phyloP scores from a whole-genome alignment of 768 basidiomycete genomes.

The Xerocomellus dryophilus region DNA sequence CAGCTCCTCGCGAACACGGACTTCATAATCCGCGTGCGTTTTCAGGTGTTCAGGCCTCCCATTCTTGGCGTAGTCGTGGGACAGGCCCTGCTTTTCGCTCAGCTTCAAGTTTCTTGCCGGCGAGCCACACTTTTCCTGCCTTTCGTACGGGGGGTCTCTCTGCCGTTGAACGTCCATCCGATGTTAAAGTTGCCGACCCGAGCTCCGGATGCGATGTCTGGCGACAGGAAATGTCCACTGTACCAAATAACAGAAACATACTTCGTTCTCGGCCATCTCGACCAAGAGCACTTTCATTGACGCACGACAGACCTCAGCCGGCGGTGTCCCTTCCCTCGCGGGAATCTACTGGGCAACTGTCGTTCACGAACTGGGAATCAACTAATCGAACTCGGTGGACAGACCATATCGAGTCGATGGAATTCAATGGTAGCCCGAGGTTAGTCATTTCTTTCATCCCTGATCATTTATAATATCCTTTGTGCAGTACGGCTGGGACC shows the following conservation, averaged over 20 bases:
- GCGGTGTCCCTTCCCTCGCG: slow-evolving; percentile 19
- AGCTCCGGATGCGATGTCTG: slow-evolving; percentile 11
- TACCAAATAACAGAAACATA: neutral
- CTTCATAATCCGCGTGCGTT: slow-evolving; percentile 12
- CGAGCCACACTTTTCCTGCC: slow-evolving; percentile 16
- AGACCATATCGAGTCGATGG: slow-evolving; percentile 11
- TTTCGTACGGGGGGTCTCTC: slow-evolving; percentile 5
- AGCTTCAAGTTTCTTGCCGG: slow-evolving; percentile 14
- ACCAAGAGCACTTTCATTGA: slow-evolving; percentile 32
- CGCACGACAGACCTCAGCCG: slow-evolving; percentile 22
- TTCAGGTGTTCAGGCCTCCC: slow-evolving; percentile 1
- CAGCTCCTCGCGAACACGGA: slow-evolving; percentile 15
- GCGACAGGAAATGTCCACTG: slow-evolving; percentile 7
- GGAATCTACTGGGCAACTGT: slow-evolving; percentile 29
- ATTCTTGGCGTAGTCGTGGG: slow-evolving; percentile 22
- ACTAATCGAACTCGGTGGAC: slow-evolving; percentile 22
- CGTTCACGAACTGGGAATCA: slow-evolving; percentile 28
- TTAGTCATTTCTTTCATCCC: slow-evolving; percentile 4
- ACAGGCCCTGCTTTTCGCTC: slow-evolving; percentile 6
- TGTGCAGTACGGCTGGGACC: slow-evolving; percentile 11
- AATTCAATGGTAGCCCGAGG: slow-evolving; percentile 14
- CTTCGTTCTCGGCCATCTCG: slow-evolving; percentile 16
- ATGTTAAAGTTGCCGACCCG: neutral
- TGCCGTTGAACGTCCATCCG: neutral
- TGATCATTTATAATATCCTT: slow-evolving; percentile 3